phyloP scores from a whole-genome alignment of 2,329 filamentous ascomycete genomes.

The Aspergillus fumigatiaffinis region DNA sequence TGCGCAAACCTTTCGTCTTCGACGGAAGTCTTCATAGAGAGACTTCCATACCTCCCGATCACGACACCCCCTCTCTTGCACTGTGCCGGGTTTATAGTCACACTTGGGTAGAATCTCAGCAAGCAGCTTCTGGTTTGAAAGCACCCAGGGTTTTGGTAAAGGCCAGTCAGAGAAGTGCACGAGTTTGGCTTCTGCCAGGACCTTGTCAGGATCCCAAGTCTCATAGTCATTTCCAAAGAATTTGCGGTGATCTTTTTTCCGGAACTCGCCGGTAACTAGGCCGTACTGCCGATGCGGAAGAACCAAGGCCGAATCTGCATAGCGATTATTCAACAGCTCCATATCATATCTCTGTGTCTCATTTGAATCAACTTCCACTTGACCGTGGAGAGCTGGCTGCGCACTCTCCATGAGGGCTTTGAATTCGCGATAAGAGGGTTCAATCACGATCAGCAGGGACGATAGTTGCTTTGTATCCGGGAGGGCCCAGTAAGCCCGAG shows the following conservation, averaged over 20 bases:
- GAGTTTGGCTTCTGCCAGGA: slow-evolving; percentile 59
- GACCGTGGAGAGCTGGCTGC: slow-evolving; percentile 24
- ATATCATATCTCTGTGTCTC: slow-evolving; percentile 52
- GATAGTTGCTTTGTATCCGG: slow-evolving; percentile 53
- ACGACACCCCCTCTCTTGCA: slow-evolving; percentile 34
- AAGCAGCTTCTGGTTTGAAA: slow-evolving; percentile 16
- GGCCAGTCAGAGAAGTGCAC: slow-evolving; percentile 72
- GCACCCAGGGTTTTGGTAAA: slow-evolving; percentile 60
- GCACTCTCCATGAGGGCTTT: slow-evolving; percentile 25
- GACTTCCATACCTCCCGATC: slow-evolving; percentile 36
- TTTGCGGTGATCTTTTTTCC: slow-evolving; percentile 47
- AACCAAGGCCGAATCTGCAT: slow-evolving; percentile 55
- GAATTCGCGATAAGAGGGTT: slow-evolving; percentile 53
- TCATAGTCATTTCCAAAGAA: slow-evolving; percentile 51
- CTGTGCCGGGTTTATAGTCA: slow-evolving; percentile 31
- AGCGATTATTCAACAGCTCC: slow-evolving; percentile 64
- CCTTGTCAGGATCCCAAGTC: slow-evolving; percentile 56
- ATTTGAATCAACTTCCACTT: slow-evolving; percentile 20
- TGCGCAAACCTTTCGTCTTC: slow-evolving; percentile 19
- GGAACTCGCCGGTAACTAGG: slow-evolving; percentile 61
- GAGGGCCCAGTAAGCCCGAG: slow-evolving; percentile 67
- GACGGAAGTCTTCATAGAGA: slow-evolving; percentile 36
- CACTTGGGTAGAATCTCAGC: slow-evolving; percentile 32
- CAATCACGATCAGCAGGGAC: slow-evolving; percentile 59
- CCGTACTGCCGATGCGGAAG: slow-evolving; percentile 62